A percentile compares a stretch with the other conserved stretches of the same genome.
These are phyloP conservation scores for Monascus purpureus DNA, from an alignment of 495 filamentous ascomycete species.

Conservation along the genomic window DNA sequence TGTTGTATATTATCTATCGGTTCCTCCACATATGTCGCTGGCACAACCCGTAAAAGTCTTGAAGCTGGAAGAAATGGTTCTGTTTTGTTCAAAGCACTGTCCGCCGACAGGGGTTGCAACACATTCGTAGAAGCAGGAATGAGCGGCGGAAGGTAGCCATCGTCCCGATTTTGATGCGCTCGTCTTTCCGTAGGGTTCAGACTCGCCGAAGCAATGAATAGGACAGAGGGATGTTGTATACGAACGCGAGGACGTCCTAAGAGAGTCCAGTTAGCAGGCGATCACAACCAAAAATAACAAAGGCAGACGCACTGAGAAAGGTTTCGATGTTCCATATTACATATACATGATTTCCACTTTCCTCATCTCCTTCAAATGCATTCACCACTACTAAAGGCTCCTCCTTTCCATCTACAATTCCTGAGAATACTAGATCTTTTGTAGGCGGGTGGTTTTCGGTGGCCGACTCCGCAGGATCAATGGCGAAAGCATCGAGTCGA, in stretches of 20 bases:
- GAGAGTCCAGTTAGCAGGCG: conserved; percentile 9
- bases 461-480: conserved; percentile 39
- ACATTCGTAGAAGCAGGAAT: conserved; percentile 68
- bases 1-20: conserved; percentile 51
- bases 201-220: conserved; percentile 62
- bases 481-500: conserved; percentile 56
- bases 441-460: conserved; percentile 33
- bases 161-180: conserved; percentile 31
- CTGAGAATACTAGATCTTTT: conserved; percentile 53
- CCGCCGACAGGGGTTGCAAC: conserved; percentile 59
- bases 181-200: conserved; percentile 42
- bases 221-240: conserved; percentile 60
- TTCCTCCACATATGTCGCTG: conserved; percentile 42
- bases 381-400: conserved; percentile 50
- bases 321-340: conserved; percentile 71
- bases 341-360: conserved; percentile 44
- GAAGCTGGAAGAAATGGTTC: conserved; percentile 66
- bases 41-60: conserved; percentile 64
- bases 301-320: conserved; percentile 43
- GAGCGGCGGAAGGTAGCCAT: conserved; percentile 66
- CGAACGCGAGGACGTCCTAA: conserved; percentile 57
- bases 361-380: conserved; percentile 37
- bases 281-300: background rate
- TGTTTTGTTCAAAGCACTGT: conserved; percentile 49
- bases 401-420: conserved; percentile 40